Conservation (phyloP, 768 basidiomycete genomes). For the Lanmaoa rubissima region DNA sequence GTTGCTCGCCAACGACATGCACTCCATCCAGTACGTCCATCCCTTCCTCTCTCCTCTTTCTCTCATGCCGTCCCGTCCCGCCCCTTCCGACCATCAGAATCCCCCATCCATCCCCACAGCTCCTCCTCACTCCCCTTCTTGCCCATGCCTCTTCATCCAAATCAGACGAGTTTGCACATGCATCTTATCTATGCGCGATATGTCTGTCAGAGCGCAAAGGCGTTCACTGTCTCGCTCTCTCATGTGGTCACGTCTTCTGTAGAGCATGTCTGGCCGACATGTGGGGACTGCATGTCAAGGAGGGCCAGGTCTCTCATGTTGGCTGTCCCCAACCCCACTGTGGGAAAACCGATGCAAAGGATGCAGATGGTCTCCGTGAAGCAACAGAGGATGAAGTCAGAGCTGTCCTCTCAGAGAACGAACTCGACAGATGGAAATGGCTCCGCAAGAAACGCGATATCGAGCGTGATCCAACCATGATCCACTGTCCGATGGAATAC, state of each 20-base stretch:
- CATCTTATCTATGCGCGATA: conserved; percentile 70
- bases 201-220: conserved; percentile 78
- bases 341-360: conserved; percentile 48
- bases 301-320: conserved; percentile 75
- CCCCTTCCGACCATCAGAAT: conserved; percentile 28
- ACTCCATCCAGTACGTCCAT: conserved; percentile 29
- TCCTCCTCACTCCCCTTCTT: conserved; percentile 48
- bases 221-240: conserved; percentile 64
- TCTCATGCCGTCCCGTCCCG: conserved; percentile 8
- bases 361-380: conserved; percentile 34
- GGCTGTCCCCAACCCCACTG: conserved; percentile 81
- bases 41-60: conserved; percentile 30
- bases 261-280: conserved; percentile 75
- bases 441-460: conserved; percentile 66
- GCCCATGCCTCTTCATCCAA: conserved; percentile 48
- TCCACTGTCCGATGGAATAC: conserved; percentile 75
- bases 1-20: conserved; percentile 33
- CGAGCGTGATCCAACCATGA: conserved; percentile 77
- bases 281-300: conserved; percentile 77
- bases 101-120: conserved; percentile 53
- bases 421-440: conserved; percentile 74
- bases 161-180: conserved; percentile 55
- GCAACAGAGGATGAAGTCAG: conserved; percentile 72
- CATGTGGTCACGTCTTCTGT: conserved; percentile 82
- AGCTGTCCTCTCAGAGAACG: conserved; percentile 62